Evolutionary conservation across 345 rosid species (phyloP).

Genomic region (Trapa bicornis): DNA sequence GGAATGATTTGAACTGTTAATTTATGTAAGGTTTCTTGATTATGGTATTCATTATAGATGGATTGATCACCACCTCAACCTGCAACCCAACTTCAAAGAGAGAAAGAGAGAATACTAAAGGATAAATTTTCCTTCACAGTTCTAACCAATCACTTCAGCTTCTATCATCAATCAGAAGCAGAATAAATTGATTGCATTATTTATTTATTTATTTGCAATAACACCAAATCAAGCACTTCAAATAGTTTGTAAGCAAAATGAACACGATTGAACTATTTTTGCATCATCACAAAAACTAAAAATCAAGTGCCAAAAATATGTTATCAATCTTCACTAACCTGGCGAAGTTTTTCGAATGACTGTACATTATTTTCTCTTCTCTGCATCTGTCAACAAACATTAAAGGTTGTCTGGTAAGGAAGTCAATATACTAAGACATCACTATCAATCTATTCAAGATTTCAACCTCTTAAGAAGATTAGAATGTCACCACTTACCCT

Average conservation of each 20-base stretch:
- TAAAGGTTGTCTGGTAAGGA: background rate
- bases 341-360: conserved; percentile 98
- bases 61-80: no score
- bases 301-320: background rate
- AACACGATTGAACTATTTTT: background rate
- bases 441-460: background rate
- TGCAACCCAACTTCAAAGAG: background rate
- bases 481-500: conserved; percentile 36
- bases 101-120: background rate
- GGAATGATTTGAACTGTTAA: no score
- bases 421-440: background rate
- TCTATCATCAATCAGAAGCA: background rate
- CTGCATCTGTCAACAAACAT: conserved; percentile 55
- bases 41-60: no score
- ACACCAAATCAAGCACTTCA: background rate
- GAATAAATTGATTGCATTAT: background rate
- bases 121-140: background rate
- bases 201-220: background rate
- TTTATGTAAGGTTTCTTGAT: no score
- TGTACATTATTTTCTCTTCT: conserved; percentile 98
- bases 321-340: conserved; percentile 31
- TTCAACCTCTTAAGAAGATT: background rate
- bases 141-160: background rate
- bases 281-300: background rate
- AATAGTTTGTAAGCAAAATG: background rate